Conservation (phyloP, 805 yeast species). For the Kregervanrija pseudodelftensis region DNA sequence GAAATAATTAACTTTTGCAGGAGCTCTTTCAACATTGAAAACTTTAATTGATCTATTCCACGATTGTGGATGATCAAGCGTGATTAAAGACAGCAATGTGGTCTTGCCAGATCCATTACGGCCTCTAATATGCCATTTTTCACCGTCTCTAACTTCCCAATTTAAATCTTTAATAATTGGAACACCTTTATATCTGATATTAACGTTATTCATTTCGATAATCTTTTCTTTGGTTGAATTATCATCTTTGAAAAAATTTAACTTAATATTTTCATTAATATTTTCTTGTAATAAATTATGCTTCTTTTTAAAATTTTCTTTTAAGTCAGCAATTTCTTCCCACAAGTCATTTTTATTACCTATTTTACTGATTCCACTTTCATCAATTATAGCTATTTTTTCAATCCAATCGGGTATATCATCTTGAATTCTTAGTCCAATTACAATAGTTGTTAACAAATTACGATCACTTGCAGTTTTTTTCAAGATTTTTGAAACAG, state of each 20-base stretch:
- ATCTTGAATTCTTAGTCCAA: conserved; percentile 78
- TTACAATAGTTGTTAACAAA: conserved; percentile 44
- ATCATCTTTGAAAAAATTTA: neutral
- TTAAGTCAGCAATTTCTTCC: conserved; percentile 16
- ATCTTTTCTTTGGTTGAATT: conserved; percentile 5
- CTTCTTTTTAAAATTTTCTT: conserved; percentile 15
- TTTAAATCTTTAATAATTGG: conserved; percentile 51
- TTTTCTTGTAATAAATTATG: conserved; percentile 14
- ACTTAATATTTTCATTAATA: conserved; percentile 9
- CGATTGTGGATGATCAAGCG: conserved; percentile 95
- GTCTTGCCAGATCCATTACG: conserved; percentile 92
- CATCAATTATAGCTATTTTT: conserved; percentile 57
- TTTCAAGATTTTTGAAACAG: conserved; percentile 50
- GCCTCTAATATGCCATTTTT: conserved; percentile 86
- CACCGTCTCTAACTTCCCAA: conserved; percentile 65
- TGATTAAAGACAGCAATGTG: conserved; percentile 72
- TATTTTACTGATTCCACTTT: conserved; percentile 41
- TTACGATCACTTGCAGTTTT: conserved; percentile 10
- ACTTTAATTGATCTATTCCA: conserved; percentile 69
- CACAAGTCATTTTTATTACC: conserved; percentile 37
- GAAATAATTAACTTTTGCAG: conserved; percentile 72
- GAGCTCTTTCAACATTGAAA: conserved; percentile 59
- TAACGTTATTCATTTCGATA: conserved; percentile 53
- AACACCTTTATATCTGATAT: conserved; percentile 58
- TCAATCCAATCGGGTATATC: conserved; percentile 73